Percentiles rank a stretch among this genome's conserved stretches.
Evolutionary conservation across 495 filamentous ascomycete species (phyloP).

Genomic region (Trichocladium antarcticum): DNA sequence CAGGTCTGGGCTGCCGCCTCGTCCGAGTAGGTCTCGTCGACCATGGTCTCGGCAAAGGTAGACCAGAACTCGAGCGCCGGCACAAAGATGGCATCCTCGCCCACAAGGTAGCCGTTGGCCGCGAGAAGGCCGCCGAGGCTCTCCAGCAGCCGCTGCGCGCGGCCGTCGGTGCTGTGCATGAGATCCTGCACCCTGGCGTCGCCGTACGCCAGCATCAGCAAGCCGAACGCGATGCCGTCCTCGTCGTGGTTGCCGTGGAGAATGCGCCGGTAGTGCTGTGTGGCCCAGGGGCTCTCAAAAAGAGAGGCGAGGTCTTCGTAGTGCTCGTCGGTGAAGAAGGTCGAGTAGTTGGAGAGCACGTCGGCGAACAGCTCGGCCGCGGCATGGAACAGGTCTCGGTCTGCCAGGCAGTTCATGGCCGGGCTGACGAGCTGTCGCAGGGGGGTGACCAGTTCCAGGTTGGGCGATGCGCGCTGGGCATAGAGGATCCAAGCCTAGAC

Average conservation of each 20-base stretch:
- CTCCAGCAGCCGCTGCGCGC: constrained; percentile 38
- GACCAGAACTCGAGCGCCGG: constrained; percentile 80
- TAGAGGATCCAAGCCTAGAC: constrained; percentile 56
- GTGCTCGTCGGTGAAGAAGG: constrained; percentile 48
- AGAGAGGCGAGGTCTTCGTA: constrained; percentile 44
- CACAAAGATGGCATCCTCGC: constrained; percentile 67
- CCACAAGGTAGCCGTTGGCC: constrained; percentile 59
- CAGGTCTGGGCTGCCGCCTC: constrained; percentile 16
- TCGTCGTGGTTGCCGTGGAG: constrained; percentile 50
- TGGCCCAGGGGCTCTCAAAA: constrained; percentile 46
- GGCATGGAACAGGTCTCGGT: constrained; percentile 44
- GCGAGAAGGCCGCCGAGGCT: constrained; percentile 53
- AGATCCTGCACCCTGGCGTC: constrained; percentile 48
- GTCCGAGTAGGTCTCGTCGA: constrained; percentile 31
- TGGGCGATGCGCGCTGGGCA: constrained; percentile 47
- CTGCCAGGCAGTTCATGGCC: constrained; percentile 45
- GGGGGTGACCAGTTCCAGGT: constrained; percentile 42
- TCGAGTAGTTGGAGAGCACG: constrained; percentile 50
- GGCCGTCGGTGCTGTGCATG: constrained; percentile 30
- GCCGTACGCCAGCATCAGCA: constrained; percentile 59
- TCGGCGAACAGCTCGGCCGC: constrained; percentile 56
- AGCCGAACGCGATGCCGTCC: constrained; percentile 56
- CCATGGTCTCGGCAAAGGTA: constrained; percentile 49
- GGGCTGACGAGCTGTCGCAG: constrained; percentile 45
- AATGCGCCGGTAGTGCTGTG: constrained; percentile 41